Conservation (phyloP, 371 early-diverging fungal genomes). For the Apophysomyces ossiformis region DNA sequence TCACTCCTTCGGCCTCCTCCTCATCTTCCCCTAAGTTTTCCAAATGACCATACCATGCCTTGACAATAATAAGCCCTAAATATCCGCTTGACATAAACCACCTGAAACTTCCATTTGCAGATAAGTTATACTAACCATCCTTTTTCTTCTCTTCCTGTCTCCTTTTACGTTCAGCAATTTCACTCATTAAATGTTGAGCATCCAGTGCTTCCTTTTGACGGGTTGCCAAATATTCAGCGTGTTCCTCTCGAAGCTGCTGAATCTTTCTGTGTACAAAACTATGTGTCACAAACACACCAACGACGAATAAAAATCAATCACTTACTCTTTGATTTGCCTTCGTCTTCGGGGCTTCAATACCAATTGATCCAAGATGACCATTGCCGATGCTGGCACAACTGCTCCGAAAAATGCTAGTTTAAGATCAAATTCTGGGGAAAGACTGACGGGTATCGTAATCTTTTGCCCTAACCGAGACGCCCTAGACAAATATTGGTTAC, state of each 20-base stretch:
- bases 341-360: slow-evolving; percentile 75
- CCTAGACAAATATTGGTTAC: slow-evolving; percentile 36
- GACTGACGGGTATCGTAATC: slow-evolving; percentile 78
- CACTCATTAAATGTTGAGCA: slow-evolving; percentile 73
- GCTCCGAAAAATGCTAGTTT: slow-evolving; percentile 69
- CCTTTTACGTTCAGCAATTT: slow-evolving; percentile 69
- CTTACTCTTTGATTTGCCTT: slow-evolving; percentile 63
- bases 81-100: slow-evolving; percentile 7
- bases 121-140: slow-evolving; percentile 43
- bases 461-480: slow-evolving; percentile 85
- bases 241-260: slow-evolving; percentile 72
- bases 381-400: slow-evolving; percentile 67
- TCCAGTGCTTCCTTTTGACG: slow-evolving; percentile 82
- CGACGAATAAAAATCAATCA: not conserved
- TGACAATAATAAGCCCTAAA: slow-evolving; percentile 81
- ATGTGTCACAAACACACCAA: not conserved
- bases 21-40: slow-evolving; percentile 35
- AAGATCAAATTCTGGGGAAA: slow-evolving; percentile 76
- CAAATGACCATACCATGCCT: slow-evolving; percentile 88
- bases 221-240: slow-evolving; percentile 72
- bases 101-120: not conserved
- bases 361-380: slow-evolving; percentile 68
- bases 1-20: slow-evolving; percentile 41
- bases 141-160: slow-evolving; percentile 69
- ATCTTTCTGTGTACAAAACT: slow-evolving; percentile 60